Percentiles rank a stretch among this genome's conserved stretches.
These are phyloP conservation scores for Saturnispora dispora DNA, from an alignment of 805 yeast species.

Conservation along the genomic window DNA sequence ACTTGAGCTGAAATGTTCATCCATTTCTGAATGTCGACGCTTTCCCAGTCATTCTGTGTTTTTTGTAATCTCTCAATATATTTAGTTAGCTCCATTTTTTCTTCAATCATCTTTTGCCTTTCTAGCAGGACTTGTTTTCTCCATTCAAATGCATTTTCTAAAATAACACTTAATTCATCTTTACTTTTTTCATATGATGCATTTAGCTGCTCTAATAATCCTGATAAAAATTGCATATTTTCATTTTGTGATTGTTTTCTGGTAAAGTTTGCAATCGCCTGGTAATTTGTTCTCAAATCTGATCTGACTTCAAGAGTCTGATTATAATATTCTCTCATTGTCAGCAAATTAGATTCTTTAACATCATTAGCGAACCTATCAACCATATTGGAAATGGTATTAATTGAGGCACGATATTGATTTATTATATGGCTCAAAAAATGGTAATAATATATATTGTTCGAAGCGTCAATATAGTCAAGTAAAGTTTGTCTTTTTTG, in stretches of 20 bases:
- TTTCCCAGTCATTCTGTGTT: slow-evolving; percentile 9
- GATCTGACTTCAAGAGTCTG: slow-evolving; percentile 19
- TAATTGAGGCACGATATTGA: slow-evolving; percentile 22
- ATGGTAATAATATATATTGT: slow-evolving; percentile 24
- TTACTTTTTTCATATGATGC: slow-evolving; percentile 22
- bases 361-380: slow-evolving; percentile 23
- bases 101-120: slow-evolving; percentile 19
- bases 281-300: slow-evolving; percentile 24
- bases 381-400: slow-evolving; percentile 20
- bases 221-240: slow-evolving; percentile 21
- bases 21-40: slow-evolving; percentile 8
- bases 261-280: slow-evolving; percentile 25
- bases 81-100: slow-evolving; percentile 16
- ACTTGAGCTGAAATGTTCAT: slow-evolving; percentile 2
- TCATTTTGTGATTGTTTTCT: slow-evolving; percentile 25
- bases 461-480: slow-evolving; percentile 24
- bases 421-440: slow-evolving; percentile 24
- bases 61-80: slow-evolving; percentile 11
- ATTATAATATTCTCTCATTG: slow-evolving; percentile 25
- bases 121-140: slow-evolving; percentile 18
- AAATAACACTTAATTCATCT: slow-evolving; percentile 15
- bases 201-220: slow-evolving; percentile 22
- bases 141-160: slow-evolving; percentile 19
- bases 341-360: slow-evolving; percentile 25
- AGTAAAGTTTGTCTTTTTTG: slow-evolving; percentile 13